Base-by-base conservation (phyloP, 2,329 filamentous ascomycete species). In the Diaporthe citrichinensis region DNA sequence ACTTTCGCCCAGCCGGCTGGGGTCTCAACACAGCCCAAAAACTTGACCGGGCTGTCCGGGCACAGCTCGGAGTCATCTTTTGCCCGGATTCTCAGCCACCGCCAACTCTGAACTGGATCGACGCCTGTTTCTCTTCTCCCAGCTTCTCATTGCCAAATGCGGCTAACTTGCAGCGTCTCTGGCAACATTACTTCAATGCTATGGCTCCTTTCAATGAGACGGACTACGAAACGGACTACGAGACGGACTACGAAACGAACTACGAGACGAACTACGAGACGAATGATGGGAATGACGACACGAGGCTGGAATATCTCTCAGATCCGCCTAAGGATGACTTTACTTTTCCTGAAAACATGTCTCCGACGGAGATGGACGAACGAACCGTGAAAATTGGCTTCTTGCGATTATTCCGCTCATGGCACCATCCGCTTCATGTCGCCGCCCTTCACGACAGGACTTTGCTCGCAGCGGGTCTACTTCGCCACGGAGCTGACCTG, bases 61-160 rank as follows among this genome's bases (percentile, higher is more conserved):
- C 5, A 25, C 41, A 65, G 10, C 2, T 36, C 9, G 2, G 9
- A 6, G 9, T 2, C 10, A 6, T n/a, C 9, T 9, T n/a, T 15
- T 7, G n/a, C 55, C 15, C 9, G 31, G 0, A 8, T 58, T 5
- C 3, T 15, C 25, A 36, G 12, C 7, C 17, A 36, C 17, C 1
- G 7, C 4, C 9, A 12, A 0, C n/a, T 28, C 2, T 25, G 34
- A 1, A 6, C 12, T 61, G 58, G 36, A 1, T 2, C 4, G 1
- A 31, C 4, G 44, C 44, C 20, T 51, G 41, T 20, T 67, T 67
- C 20, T 49, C 61, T 49, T 34, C 20, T 14, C 10, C 44, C 61
- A 36, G 28, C 25, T 41, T 67, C 3, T 68, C 62, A 5, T 17
- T 28, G 10, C 12, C 9, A 17, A 25, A 14, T 17, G 4, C 6